phyloP scores from a whole-genome alignment of 1,139 yeast genomes.

The Pneumocystis wakefieldiae region DNA sequence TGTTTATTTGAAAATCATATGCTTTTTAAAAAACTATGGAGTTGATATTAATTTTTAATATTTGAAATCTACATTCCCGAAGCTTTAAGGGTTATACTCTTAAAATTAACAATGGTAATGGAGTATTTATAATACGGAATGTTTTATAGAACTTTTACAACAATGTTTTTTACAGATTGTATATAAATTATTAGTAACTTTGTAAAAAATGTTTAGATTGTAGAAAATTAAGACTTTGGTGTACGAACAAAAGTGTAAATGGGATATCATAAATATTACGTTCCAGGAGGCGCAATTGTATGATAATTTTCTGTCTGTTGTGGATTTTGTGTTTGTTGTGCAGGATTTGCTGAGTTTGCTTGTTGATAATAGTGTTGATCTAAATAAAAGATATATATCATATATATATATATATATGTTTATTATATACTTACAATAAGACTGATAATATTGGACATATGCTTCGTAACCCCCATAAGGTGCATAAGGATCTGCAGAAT shows the following conservation, averaged over 20 bases:
- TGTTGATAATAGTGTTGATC: neutral
- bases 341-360: neutral
- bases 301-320: neutral
- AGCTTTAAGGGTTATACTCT: neutral
- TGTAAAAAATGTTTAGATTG: neutral
- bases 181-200: neutral
- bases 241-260: neutral
- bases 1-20: too few species aligned
- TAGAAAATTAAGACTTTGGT: neutral
- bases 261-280: neutral
- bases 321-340: neutral
- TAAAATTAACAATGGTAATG: neutral
- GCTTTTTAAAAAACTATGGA: neutral
- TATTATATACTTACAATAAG: neutral
- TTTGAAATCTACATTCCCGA: neutral
- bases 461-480: conserved; percentile 18
- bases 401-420: neutral
- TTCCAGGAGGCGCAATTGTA: neutral
- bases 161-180: neutral
- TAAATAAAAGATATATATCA: neutral
- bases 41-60: neutral
- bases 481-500: conserved; percentile 17
- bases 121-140: neutral
- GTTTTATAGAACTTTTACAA: neutral
- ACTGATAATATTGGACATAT: conserved; percentile 15